Percentiles rank a stretch among this genome's conserved stretches.
Conservation (phyloP, 2,329 filamentous ascomycete genomes). For the Zasmidium angulare region DNA sequence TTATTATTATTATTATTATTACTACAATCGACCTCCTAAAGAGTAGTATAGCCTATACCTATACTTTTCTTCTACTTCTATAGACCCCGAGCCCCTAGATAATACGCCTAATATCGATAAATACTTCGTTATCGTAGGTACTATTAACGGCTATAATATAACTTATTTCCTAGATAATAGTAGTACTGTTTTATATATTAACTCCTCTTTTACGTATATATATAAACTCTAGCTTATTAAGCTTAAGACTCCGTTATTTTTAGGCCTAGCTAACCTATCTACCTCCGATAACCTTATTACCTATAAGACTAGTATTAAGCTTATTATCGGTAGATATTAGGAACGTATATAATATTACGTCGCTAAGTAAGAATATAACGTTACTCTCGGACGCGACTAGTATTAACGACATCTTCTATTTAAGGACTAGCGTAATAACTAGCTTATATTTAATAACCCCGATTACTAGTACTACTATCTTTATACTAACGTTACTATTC, state of each 20-base stretch:
- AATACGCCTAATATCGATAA: no score
- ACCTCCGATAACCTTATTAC: not conserved
- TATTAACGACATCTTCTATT: not conserved
- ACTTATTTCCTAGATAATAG: no score
- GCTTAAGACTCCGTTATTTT: no score
- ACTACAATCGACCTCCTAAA: no score
- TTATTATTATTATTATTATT: not conserved
- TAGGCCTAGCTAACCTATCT: not conserved
- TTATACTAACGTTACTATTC: not conserved
- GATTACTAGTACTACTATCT: not conserved
- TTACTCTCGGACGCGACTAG: not conserved
- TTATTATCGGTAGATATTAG: not conserved
- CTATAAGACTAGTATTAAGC: not conserved
- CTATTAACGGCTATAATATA: no score
- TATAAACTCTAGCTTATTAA: not conserved
- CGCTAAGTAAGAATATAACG: not conserved
- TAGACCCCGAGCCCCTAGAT: no score
- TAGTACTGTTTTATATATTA: no score
- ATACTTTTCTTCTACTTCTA: no score
- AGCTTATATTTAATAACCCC: not conserved
- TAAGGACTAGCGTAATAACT: not conserved
- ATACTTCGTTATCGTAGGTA: no score
- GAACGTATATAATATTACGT: not conserved
- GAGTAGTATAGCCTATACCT: no score
- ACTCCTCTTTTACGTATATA: no score